Conservation (phyloP, 1,139 yeast genomes). For the Lodderomyces metapsilosis region DNA sequence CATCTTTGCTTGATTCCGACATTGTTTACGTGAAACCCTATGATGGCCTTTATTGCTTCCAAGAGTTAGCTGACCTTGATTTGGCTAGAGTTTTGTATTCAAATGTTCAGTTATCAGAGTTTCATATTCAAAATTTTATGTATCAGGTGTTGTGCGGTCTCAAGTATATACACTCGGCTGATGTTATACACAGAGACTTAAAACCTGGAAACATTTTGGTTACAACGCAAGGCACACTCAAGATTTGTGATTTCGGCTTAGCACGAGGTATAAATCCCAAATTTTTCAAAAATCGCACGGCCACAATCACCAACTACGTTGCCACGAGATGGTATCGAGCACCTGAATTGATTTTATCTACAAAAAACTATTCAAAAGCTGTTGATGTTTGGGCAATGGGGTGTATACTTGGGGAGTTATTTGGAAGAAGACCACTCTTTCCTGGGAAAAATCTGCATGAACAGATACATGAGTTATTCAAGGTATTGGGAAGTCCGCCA, state of each 20-base stretch:
- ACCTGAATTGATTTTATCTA: conserved; percentile 78
- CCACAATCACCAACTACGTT: conserved; percentile 72
- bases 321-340: conserved; percentile 97
- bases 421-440: conserved; percentile 71
- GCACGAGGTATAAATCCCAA: conserved; percentile 67
- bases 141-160: conserved; percentile 82
- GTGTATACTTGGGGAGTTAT: conserved; percentile 73
- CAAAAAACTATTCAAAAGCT: conserved; percentile 51
- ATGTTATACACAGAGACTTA: conserved; percentile 79
- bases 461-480: conserved; percentile 62
- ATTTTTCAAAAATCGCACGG: conserved; percentile 33
- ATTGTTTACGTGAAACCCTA: conserved; percentile 62
- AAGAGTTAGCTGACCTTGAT: conserved; percentile 78
- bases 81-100: conserved; percentile 76
- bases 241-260: conserved; percentile 85
- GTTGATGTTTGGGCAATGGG: conserved; percentile 85
- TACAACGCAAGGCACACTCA: conserved; percentile 65
- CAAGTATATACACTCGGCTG: conserved; percentile 81
- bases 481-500: conserved; percentile 62
- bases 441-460: conserved; percentile 66
- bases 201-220: conserved; percentile 84
- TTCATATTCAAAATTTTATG: conserved; percentile 71
- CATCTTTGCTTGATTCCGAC: conserved; percentile 71
- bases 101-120: conserved; percentile 74
- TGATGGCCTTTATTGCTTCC: conserved; percentile 83